Evolutionary conservation across 495 filamentous ascomycete genomes (phyloP), one percentile per base, ranked within the genome.

Genomic region (Venustampulla echinocandica): DNA sequence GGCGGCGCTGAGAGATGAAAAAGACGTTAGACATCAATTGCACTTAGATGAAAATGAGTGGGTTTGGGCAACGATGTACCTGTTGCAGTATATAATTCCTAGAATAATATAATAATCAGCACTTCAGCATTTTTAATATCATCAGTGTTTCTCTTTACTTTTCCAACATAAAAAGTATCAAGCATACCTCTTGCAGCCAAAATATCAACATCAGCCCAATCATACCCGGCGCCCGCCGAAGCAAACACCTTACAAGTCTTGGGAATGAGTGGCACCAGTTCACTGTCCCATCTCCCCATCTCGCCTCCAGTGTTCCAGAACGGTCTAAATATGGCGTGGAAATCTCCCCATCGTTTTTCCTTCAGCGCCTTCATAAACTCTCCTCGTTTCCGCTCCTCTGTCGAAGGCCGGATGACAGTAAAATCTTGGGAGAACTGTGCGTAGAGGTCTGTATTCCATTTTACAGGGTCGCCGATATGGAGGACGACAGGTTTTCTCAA

Each of bases 281-380:
- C 84, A 24, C 65, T 64, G 57, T 88, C 82, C 85, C 85, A 90
- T 38, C 68, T 64, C 11, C 81, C 81, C 83, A 88, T 86, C 65
- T 87, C 84, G 10, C 80, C 80, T 6, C 84, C 84, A 0, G 78
- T 85, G 42, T 83, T 83, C 84, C 82, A 88, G 58, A 84, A 87
- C 0, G 84, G 84, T 15, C 84, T 72, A 59, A 86, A 82, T 49
- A 87, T 81, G 21, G 80, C 85, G 14, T 69, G 63, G 57, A 90
- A 88, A 49, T 85, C 68, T 3, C 84, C 84, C 71, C 81, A 90
- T 55, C 69, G 69, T 23, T 61, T 67, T 50, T 82, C 77, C 47
- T 72, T 69, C 36, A 90, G 64, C 4, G 76, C 83, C 6, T 66
- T 61, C 33, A 75, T 75, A 63, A 90, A 85, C 35, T 70, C 79